These are phyloP conservation scores for Eucalyptus marginata DNA, from an alignment of 345 rosid species.

Conservation along the genomic window DNA sequence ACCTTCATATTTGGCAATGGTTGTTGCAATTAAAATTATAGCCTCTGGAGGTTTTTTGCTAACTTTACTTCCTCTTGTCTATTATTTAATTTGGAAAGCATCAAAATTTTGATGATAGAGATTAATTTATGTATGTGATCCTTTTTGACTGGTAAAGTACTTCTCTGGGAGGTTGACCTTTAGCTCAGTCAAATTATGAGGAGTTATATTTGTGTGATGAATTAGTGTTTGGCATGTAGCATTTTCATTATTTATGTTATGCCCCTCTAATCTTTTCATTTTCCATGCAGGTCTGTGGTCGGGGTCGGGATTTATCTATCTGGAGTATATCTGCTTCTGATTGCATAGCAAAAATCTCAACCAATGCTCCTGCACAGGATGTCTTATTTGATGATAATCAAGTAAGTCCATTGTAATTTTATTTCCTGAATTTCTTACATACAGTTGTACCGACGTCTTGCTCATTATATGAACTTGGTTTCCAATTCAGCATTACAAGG, in stretches of 20 bases:
- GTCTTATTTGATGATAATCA: constrained; percentile 66
- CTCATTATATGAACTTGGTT: neutral
- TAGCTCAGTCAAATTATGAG: neutral
- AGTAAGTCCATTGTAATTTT: constrained; percentile 21
- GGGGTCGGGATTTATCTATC: constrained; percentile 44
- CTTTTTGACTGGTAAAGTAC: neutral
- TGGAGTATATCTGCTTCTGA: constrained; percentile 92
- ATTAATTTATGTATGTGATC: neutral
- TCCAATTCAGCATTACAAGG: neutral
- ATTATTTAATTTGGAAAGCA: neutral
- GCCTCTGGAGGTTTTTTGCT: neutral
- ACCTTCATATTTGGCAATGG: neutral
- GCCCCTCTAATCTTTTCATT: neutral
- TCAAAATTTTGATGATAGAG: neutral
- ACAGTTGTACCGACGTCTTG: neutral
- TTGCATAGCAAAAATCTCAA: constrained; percentile 47
- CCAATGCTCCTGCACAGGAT: constrained; percentile 52
- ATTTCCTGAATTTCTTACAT: neutral
- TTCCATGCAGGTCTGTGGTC: constrained; percentile 62
- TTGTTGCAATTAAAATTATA: neutral
- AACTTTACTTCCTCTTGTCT: neutral
- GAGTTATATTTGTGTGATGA: neutral
- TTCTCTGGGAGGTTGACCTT: neutral
- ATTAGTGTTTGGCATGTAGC: neutral
- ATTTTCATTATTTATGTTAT: neutral